Evolutionary conservation across 2,329 filamentous ascomycete genomes (phyloP), one percentile per base, ranked within the genome.

Genomic region (Pleoardoris graminearum): DNA sequence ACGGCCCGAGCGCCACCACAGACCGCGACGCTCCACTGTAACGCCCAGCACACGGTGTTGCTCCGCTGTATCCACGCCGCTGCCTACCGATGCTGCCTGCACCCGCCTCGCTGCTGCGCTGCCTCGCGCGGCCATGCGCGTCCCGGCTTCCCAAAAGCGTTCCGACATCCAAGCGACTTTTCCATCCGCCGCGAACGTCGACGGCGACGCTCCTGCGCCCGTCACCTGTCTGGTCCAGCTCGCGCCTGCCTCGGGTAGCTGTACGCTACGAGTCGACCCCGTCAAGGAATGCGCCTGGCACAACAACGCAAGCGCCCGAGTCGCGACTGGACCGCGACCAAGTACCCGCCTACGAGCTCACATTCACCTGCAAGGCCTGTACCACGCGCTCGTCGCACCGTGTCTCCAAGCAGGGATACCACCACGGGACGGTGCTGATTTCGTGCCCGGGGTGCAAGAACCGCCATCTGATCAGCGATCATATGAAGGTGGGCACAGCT

Each of bases 321-420:
- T 72, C 73, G n/a, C 65, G 69, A 21, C 63, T 71, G 17, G 68
- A 69, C 32, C 70, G 68, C 53, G 60, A 70, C 57, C 70, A 77
- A 51, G 72, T 77, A 30, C 90, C 90, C 1, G 85, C 89, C 51
- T 99, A 97, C 76, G 82, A 91, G 62, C 81, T 99, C 59, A 89
- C 86, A 44, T 97, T 99, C 73, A 99, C 94, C 61, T 99, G 94
- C 82, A 86, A 89, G 53, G 90, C 90, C 27, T 99, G 94, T 76
- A 79, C 81, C 39, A 78, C 83, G 30, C 87, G 92, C 52, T 95
- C 90, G n/a, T 82, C 85, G 11, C 95, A 99, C 76, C 83, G 83
- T 45, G 80, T 99, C 64, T 91, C 90, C 25, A 97, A 97, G 75
- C 94, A 97, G 70, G 94, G 91, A 27, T 99, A 99, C 71, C 92